Percentiles rank a stretch among this genome's conserved stretches.
These are phyloP conservation scores for Echinochloa phyllopogon DNA, from an alignment of 176 grass and related monocot species.

Conservation along the genomic window DNA sequence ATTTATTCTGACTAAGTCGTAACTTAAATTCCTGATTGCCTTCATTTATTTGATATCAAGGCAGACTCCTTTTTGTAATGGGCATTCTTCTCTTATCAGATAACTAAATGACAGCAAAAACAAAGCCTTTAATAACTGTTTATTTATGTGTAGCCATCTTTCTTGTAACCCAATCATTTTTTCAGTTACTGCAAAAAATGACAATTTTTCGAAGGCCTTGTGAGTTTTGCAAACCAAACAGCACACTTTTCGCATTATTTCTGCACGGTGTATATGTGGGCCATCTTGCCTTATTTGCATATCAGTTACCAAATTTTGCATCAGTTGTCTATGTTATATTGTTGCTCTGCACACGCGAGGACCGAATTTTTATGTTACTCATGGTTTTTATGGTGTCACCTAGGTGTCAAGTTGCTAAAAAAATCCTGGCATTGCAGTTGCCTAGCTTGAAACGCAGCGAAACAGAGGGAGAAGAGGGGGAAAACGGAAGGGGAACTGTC, in stretches of 20 bases:
- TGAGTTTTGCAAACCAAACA: neutral
- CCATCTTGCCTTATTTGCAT: constrained; percentile 30
- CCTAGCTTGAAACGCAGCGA: too few relatives aligned
- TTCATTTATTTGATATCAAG: neutral
- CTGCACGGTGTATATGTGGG: neutral
- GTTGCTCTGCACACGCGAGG: neutral
- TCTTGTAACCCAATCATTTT: neutral
- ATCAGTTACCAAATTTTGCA: neutral
- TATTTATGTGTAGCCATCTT: neutral
- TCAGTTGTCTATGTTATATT: constrained; percentile 9
- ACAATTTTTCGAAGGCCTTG: neutral
- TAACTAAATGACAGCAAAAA: neutral
- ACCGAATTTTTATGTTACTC: neutral
- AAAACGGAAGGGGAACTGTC: too few relatives aligned
- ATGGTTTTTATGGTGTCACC: too few relatives aligned
- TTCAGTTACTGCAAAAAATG: neutral
- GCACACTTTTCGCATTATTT: neutral
- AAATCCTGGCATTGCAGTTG: too few relatives aligned
- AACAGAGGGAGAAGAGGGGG: too few relatives aligned
- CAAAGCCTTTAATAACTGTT: neutral
- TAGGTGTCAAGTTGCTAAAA: too few relatives aligned
- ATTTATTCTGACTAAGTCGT: neutral
- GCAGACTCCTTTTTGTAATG: neutral
- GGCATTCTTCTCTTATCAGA: neutral
- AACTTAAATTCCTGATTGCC: neutral